Evolutionary conservation across 768 basidiomycete genomes (phyloP).

Genomic region (Mycena kentingensis): DNA sequence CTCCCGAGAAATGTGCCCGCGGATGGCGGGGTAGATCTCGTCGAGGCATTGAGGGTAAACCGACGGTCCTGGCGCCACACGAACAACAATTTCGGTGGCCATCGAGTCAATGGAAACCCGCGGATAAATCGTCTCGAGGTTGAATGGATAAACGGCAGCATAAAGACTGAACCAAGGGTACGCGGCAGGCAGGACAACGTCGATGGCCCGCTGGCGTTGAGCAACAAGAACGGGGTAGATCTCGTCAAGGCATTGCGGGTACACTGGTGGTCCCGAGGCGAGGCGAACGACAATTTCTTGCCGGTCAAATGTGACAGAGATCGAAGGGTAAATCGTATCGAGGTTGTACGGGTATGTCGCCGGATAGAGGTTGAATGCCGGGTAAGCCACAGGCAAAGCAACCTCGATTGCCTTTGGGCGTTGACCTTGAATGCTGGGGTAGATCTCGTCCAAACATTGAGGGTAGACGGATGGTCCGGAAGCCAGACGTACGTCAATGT

Average conservation of each 20-base stretch:
- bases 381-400: too few species aligned
- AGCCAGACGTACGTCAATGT: background rate
- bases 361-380: too few species aligned
- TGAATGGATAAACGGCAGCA: conserved; percentile 31
- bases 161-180: conserved; percentile 39
- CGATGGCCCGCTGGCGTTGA: conserved; percentile 1
- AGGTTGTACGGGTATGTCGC: too few species aligned
- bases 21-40: conserved; percentile 35
- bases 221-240: background rate
- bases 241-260: background rate
- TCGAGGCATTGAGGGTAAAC: conserved; percentile 12
- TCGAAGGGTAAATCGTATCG: too few species aligned
- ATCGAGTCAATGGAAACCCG: conserved; percentile 16
- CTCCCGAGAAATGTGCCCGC: background rate
- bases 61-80: conserved; percentile 11
- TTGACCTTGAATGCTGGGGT: conserved; percentile 25
- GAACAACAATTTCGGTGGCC: background rate
- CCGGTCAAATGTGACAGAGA: too few species aligned
- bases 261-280: background rate
- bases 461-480: conserved; percentile 36
- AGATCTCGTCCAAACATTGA: conserved; percentile 34
- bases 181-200: conserved; percentile 13
- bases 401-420: too few species aligned
- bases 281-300: too few species aligned
- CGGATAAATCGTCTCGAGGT: conserved; percentile 26